A percentile compares a stretch with the other conserved stretches of the same genome.
These are phyloP conservation scores for Nakazawaea ishiwadae DNA, from an alignment of 805 yeast genomes.

Conservation along the genomic window DNA sequence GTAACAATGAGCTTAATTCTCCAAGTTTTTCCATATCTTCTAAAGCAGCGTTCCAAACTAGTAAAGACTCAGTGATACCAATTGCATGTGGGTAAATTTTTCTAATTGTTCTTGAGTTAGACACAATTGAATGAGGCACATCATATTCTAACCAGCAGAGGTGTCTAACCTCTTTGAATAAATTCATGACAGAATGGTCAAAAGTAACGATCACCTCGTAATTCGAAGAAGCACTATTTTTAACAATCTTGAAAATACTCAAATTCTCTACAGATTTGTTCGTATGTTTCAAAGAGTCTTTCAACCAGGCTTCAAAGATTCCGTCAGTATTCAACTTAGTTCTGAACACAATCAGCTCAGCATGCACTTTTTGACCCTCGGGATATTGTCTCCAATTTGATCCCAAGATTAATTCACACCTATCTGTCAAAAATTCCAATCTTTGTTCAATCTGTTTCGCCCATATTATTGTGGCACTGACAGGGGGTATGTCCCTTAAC, in stretches of 20 bases:
- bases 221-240: conserved; percentile 17
- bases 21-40: conserved; percentile 29
- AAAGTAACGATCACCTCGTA: conserved; percentile 44
- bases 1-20: conserved; percentile 38
- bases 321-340: conserved; percentile 38
- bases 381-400: conserved; percentile 56
- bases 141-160: conserved; percentile 46
- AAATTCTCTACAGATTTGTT: conserved; percentile 5
- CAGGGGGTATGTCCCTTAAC: conserved; percentile 42
- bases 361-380: conserved; percentile 61
- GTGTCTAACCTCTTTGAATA: conserved; percentile 51
- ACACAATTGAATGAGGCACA: conserved; percentile 48
- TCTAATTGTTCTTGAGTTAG: conserved; percentile 45
- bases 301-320: conserved; percentile 47
- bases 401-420: conserved; percentile 52
- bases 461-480: conserved; percentile 46
- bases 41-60: conserved; percentile 30
- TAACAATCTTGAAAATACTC: conserved; percentile 32
- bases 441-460: conserved; percentile 45
- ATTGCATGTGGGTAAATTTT: conserved; percentile 54
- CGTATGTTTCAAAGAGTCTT: conserved; percentile 13
- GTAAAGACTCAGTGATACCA: conserved; percentile 46
- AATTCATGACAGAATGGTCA: conserved; percentile 34
- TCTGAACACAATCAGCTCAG: conserved; percentile 42
- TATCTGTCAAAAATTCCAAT: conserved; percentile 33